Conservation (phyloP, 495 filamentous ascomycete genomes). For the Elasticomyces elasticus region DNA sequence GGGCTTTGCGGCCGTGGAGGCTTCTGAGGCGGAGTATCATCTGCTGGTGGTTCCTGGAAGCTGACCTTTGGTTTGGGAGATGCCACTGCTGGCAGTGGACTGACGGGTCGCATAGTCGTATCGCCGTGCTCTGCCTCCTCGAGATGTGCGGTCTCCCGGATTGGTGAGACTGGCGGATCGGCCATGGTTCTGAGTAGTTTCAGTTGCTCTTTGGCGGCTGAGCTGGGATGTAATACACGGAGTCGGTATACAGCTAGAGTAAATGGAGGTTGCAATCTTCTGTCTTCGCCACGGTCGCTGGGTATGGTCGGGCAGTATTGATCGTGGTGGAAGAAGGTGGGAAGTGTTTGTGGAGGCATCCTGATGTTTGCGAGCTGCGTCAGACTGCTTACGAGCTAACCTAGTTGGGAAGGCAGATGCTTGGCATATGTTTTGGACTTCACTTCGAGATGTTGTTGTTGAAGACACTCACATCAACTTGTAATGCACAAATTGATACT, state of each 20-base stretch:
- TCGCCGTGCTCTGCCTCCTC: slow-evolving; percentile 46
- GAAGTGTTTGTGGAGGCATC: neutral
- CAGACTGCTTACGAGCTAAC: neutral
- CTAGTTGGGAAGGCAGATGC: neutral
- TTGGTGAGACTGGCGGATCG: neutral
- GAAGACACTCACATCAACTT: too few relatives aligned
- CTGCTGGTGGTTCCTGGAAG: slow-evolving; percentile 34
- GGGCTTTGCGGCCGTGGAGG: slow-evolving; percentile 78
- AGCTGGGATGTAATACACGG: neutral
- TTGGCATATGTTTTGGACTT: neutral
- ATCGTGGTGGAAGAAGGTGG: neutral
- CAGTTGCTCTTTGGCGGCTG: neutral
- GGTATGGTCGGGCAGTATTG: neutral
- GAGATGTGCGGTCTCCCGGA: neutral
- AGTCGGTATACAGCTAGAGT: neutral
- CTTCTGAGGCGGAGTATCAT: slow-evolving; percentile 66
- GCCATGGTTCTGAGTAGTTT: neutral
- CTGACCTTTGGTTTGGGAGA: slow-evolving; percentile 8
- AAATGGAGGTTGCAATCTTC: neutral
- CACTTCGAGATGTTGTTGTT: neutral
- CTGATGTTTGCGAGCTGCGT: neutral
- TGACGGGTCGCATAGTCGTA: slow-evolving; percentile 42
- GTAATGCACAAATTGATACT: too few relatives aligned
- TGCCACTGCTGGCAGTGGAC: slow-evolving; percentile 24
- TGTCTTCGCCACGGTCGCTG: neutral